Conservation (phyloP, 495 filamentous ascomycete genomes). For the Talaromyces proteolyticus region DNA sequence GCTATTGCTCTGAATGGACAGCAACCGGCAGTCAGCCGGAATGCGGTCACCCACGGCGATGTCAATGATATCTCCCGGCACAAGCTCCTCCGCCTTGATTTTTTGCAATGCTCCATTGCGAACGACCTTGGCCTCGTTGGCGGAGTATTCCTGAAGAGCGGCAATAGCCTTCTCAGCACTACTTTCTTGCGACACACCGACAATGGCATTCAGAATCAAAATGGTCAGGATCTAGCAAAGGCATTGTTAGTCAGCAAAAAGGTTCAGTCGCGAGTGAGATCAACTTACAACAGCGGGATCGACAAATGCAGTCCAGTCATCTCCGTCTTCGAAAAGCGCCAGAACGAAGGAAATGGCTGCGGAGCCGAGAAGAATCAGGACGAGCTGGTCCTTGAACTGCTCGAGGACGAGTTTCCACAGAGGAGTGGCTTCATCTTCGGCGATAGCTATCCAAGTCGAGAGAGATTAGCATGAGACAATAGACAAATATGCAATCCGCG, state of each 20-base stretch:
- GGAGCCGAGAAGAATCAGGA: constrained; percentile 89
- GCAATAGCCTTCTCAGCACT: constrained; percentile 98
- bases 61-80: constrained; percentile 89
- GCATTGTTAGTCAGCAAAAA: background rate
- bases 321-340: constrained; percentile 87
- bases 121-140: constrained; percentile 92
- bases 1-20: constrained; percentile 93
- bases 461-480: constrained; percentile 9
- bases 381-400: constrained; percentile 98
- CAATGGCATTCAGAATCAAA: constrained; percentile 90
- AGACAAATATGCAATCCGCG: background rate
- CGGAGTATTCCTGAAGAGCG: constrained; percentile 97
- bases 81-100: constrained; percentile 90
- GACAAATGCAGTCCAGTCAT: constrained; percentile 97
- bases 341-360: constrained; percentile 93
- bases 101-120: constrained; percentile 68
- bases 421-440: constrained; percentile 95
- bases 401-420: constrained; percentile 94
- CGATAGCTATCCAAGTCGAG: constrained; percentile 58
- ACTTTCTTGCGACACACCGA: constrained; percentile 97
- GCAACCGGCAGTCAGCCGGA: constrained; percentile 90
- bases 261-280: background rate
- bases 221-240: constrained; percentile 83
- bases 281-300: constrained; percentile 83
- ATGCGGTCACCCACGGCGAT: constrained; percentile 90